Percentiles rank a stretch among this genome's conserved stretches.
phyloP scores from a whole-genome alignment of 106 monocot species.

The Acanthochlamys bracteata region DNA sequence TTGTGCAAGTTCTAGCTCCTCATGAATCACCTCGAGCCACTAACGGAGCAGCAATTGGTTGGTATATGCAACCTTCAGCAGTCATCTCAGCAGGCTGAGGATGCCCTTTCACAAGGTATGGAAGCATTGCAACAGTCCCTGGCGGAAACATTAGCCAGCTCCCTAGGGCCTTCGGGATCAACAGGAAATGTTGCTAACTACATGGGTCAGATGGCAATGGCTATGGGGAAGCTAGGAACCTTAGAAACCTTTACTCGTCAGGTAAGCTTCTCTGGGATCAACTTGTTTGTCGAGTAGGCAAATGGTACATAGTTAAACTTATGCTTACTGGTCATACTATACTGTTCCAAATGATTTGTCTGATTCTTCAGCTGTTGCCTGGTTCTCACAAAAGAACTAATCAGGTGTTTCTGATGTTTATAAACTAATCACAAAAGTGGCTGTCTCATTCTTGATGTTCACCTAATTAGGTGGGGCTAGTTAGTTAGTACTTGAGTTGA shows the following conservation, averaged over 20 bases:
- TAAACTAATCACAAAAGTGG: too few species aligned
- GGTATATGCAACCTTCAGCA: conserved; percentile 82
- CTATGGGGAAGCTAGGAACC: conserved; percentile 94
- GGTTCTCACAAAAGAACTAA: too few species aligned
- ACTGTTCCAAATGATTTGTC: too few species aligned
- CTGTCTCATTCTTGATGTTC: too few species aligned
- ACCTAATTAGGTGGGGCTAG: too few species aligned
- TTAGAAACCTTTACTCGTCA: conserved; percentile 85
- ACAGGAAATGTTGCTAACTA: conserved; percentile 91
- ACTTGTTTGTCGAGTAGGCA: too few species aligned
- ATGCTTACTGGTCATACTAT: too few species aligned
- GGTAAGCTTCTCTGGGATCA: conserved; percentile 22
- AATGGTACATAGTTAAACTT: too few species aligned
- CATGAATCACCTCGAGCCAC: conserved; percentile 66
- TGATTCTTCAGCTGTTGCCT: too few species aligned
- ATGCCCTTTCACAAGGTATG: conserved; percentile 94
- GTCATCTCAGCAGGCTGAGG: conserved; percentile 90
- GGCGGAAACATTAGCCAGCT: conserved; percentile 80
- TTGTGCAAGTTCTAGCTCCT: conserved; percentile 32
- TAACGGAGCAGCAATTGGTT: conserved; percentile 77
- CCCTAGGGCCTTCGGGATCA: conserved; percentile 66
- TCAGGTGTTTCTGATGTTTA: too few species aligned
- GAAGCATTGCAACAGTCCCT: conserved; percentile 84
- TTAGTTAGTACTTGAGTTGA: too few species aligned
- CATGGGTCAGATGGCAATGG: conserved; percentile 99